Conservation (phyloP, 1,284 basidiomycete species). For the Gymnopus androsaceus region DNA sequence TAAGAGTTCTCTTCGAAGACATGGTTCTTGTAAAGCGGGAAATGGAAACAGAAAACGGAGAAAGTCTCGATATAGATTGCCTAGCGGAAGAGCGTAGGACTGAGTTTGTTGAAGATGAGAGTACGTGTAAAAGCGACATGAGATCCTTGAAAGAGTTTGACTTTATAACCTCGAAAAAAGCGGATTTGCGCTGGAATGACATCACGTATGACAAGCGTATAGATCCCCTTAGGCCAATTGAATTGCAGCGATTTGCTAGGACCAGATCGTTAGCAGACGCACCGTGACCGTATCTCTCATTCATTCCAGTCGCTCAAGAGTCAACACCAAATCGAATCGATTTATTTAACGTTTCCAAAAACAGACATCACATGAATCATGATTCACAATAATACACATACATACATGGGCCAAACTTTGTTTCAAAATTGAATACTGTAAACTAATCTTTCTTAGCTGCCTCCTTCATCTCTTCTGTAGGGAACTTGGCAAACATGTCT, state of each 20-base stretch:
- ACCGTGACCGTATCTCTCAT: neutral
- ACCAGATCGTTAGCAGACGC: too few species aligned
- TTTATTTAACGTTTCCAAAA: too few species aligned
- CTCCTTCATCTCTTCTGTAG: slow-evolving; percentile 55
- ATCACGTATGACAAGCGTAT: neutral
- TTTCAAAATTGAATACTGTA: too few species aligned
- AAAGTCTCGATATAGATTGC: neutral
- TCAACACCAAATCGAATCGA: neutral
- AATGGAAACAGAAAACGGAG: neutral
- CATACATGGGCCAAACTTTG: too few species aligned
- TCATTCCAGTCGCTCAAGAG: neutral
- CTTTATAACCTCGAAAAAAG: too few species aligned
- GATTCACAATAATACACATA: too few species aligned
- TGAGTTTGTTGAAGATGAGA: slow-evolving; percentile 10
- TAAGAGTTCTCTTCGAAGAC: slow-evolving; percentile 28
- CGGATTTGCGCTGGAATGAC: too few species aligned
- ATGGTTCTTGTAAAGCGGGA: neutral
- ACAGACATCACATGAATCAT: too few species aligned
- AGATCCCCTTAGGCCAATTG: too few species aligned
- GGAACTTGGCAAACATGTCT: slow-evolving; percentile 59
- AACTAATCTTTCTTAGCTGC: slow-evolving; percentile 4
- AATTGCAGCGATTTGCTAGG: too few species aligned
- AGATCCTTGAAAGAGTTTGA: neutral
- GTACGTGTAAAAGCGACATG: neutral
- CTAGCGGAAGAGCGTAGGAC: neutral